Evolutionary conservation across 2,329 filamentous ascomycete genomes (phyloP), one percentile per base, ranked within the genome.

Genomic region (Fusarium buharicum): DNA sequence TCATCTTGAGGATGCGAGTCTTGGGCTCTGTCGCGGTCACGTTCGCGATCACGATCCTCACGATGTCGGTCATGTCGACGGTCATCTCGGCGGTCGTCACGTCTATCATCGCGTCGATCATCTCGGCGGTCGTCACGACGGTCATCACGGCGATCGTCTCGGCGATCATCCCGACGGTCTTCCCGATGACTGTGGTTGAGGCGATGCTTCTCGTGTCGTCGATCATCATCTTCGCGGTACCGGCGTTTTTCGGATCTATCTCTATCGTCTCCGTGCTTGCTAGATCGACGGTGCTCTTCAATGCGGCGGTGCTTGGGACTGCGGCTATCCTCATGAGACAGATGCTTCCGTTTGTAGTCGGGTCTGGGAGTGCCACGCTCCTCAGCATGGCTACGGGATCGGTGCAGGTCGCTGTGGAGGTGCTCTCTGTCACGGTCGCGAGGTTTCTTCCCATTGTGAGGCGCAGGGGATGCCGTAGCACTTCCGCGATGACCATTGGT

Each of bases 401-500:
- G 82, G 47, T 81, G 78, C 46, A 83, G 80, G 27, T 85, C 82
- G 36, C 74, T 73, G 48, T 80, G 77, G 12, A 74, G 74, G 39
- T 79, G 77, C 20, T 81, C 78, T 36, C 81, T 77, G 31, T 84
- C 81, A 38, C 78, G 75, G 17, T 84, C 80, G 36, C 82, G 78
- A 61, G 79, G 76, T 55, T 82, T 81, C 69, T 77, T 78, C 13
- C 65, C 50, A 12, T 59, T 54, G 31, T 80, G 79, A 3, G 90
- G 89, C 18, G 83, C 88, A 8, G 91, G 90, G 16, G 90, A 93
- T n/a, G 87, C 88, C 17, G 88, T 90, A 33, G 86, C 82, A 49
- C 88, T 79, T 40, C 84, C 84, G 31, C 89, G 86, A 64, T 87
- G 81, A 10, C 88, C 85, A 67, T 87, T 86, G 62, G 79, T 74